phyloP scores from a whole-genome alignment of 2,329 filamentous ascomycete species.

The Sclerotinia minor region DNA sequence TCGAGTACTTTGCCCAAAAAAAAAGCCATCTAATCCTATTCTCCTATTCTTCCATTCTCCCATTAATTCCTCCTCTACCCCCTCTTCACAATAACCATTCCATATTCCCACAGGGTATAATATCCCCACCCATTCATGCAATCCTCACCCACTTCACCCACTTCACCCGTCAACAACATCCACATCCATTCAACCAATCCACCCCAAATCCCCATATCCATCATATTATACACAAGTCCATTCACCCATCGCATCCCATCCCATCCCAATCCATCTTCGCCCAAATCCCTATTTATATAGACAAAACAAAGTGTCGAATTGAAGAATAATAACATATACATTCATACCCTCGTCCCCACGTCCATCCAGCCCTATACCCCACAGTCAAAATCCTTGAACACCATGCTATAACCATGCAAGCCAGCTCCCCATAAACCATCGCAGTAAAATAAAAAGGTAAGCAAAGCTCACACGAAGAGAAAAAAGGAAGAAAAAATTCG shows the following conservation, averaged over 20 bases:
- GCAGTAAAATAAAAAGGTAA: neutral
- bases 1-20: neutral
- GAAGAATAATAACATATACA: constrained; percentile 7
- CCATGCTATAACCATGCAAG: constrained; percentile 14
- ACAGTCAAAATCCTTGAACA: neutral
- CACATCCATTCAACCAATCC: neutral
- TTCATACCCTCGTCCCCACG: constrained; percentile 10
- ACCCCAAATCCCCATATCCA: neutral
- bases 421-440: neutral
- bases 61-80: neutral
- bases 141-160: neutral
- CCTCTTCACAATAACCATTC: neutral
- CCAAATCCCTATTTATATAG: constrained; percentile 18
- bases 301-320: constrained; percentile 9
- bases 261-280: neutral
- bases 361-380: neutral
- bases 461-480: neutral
- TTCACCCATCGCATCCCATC: neutral
- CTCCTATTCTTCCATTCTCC: neutral
- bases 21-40: neutral
- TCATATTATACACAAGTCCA: constrained; percentile 12
- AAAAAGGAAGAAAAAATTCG: neutral
- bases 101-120: constrained; percentile 12
- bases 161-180: neutral
- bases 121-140: neutral